These are phyloP conservation scores for Globisporangium parvum DNA, from an alignment of 352 stramenopile genomes.

Conservation along the genomic window DNA sequence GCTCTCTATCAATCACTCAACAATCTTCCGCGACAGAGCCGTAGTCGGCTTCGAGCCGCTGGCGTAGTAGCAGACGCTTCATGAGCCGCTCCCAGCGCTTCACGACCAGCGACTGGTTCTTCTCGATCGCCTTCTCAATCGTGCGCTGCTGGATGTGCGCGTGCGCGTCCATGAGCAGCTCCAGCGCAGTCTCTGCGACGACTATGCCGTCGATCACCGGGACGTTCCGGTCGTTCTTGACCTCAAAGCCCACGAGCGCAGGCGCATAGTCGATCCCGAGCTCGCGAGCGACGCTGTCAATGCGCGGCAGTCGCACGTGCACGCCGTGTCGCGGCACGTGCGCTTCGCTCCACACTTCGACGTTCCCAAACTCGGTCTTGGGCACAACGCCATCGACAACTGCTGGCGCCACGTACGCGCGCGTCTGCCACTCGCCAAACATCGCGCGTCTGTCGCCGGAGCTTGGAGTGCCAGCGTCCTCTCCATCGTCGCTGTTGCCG, in stretches of 20 bases:
- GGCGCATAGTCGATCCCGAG: constrained; percentile 76
- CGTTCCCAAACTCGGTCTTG: constrained; percentile 85
- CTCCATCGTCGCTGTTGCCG: constrained; percentile 6
- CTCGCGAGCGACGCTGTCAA: constrained; percentile 53
- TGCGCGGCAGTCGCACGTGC: constrained; percentile 58
- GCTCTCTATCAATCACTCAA: too few relatives aligned
- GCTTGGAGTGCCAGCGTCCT: not conserved
- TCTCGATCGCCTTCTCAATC: constrained; percentile 68
- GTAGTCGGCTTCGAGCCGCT: constrained; percentile 77
- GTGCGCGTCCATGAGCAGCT: constrained; percentile 63
- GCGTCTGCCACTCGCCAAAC: constrained; percentile 80
- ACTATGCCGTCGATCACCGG: constrained; percentile 77
- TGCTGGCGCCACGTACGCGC: constrained; percentile 32
- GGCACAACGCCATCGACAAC: constrained; percentile 62
- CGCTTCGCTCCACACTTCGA: constrained; percentile 77
- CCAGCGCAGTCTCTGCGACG: constrained; percentile 32
- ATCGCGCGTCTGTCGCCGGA: constrained; percentile 17
- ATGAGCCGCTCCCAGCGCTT: constrained; percentile 64
- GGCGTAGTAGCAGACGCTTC: constrained; percentile 57
- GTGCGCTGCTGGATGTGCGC: constrained; percentile 48
- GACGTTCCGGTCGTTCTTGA: constrained; percentile 47
- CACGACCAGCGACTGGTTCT: constrained; percentile 48
- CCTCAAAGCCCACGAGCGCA: constrained; percentile 79
- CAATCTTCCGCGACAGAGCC: constrained; percentile 38
- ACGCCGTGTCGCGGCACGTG: constrained; percentile 53